Evolutionary conservation across 331 rosid species (phyloP), one percentile per base, ranked within the genome.

Genomic region (Arachis monticola): DNA sequence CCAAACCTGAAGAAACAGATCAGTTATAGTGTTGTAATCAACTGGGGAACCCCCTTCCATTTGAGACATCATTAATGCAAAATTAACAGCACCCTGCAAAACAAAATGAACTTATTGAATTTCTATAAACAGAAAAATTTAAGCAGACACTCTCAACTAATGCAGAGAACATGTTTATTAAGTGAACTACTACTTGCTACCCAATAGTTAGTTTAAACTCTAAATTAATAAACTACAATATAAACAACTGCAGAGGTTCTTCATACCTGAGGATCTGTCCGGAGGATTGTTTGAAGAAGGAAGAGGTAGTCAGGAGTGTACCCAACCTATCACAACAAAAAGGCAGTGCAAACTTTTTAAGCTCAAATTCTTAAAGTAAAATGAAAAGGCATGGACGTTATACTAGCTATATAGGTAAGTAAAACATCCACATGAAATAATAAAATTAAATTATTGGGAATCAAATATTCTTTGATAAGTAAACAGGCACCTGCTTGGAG

Each of bases 31-130:
- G 78, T 95, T 95, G 88, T 95, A 95, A 85, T 95, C 99, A 82
- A 95, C 90, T 5, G 99, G 99, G 81, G 96, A 90, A 68, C 99
- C 99, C 78, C 99, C 99, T 83, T 95, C 99, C 99, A 95, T 95
- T 95, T 95, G 98, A 70, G 99, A 90, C 99, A 95, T 92, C 99
- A 95, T 95, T 65, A 95, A 85, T 42, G 99, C 98, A 86, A 95
- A 95, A 86, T 92, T 95, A 75, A 95, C 99, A 65, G 99, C 99
- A 84, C 99, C 99, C 99, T 95, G 83, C 71, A 66, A 76, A 53
- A 58, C 55, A 79, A 77, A 77, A 78, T 45, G 9, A 48, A 64
- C 51, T 67, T 64, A 27, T 0, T 50, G 59, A 72, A 55, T 51
- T 63, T 35, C 22, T 13, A 10, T 57, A 11, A 6, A 9, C 30